Conservation (phyloP, 805 yeast species). For the Dipodascopsis tothii region DNA sequence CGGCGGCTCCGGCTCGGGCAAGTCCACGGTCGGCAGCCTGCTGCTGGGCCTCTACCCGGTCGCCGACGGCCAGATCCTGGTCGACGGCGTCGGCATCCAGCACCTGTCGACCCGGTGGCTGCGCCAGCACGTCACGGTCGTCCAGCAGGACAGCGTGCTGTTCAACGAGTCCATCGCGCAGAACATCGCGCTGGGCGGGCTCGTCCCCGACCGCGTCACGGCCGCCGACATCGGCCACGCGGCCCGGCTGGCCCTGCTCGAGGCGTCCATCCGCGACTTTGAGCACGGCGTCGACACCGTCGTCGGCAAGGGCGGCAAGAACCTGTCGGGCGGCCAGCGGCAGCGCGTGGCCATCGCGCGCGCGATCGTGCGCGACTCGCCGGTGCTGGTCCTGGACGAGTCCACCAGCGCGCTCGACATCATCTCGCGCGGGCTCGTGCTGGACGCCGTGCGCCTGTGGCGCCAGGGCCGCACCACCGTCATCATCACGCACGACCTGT, state of each 20-base stretch:
- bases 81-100: conserved; percentile 48
- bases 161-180: conserved; percentile 57
- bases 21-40: conserved; percentile 68
- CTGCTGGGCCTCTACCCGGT: conserved; percentile 52
- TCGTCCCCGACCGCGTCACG: conserved; percentile 24
- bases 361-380: conserved; percentile 65
- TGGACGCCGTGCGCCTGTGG: conserved; percentile 49
- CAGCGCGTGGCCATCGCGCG: conserved; percentile 82
- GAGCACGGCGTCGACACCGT: conserved; percentile 51
- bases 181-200: conserved; percentile 52
- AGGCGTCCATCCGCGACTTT: conserved; percentile 41
- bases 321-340: conserved; percentile 83
- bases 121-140: conserved; percentile 54
- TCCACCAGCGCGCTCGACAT: conserved; percentile 74
- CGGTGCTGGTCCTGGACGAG: conserved; percentile 78
- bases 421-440: conserved; percentile 38
- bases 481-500: conserved; percentile 68
- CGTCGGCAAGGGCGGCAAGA: conserved; percentile 40
- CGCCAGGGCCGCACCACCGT: conserved; percentile 68
- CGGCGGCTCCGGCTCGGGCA: conserved; percentile 90
- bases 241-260: conserved; percentile 45
- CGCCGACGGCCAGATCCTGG: conserved; percentile 46
- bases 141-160: conserved; percentile 62
- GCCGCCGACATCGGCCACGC: conserved; percentile 38
- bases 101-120: conserved; percentile 46